A percentile compares a stretch with the other conserved stretches of the same genome.
phyloP scores from a whole-genome alignment of 495 filamentous ascomycete genomes.

The Neurospora pannonica region DNA sequence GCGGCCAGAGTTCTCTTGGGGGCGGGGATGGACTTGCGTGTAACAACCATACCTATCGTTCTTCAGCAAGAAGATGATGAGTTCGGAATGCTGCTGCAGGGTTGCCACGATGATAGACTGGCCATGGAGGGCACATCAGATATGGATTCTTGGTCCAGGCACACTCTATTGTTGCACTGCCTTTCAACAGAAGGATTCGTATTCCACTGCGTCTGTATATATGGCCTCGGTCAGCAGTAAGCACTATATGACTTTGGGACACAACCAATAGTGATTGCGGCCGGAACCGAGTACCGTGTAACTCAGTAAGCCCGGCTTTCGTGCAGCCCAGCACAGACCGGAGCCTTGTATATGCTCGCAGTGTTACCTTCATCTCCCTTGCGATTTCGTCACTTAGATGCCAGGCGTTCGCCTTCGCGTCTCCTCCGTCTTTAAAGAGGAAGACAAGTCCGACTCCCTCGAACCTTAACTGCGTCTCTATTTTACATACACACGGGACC shows the following conservation, averaged over 20 bases:
- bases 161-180: not conserved
- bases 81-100: not conserved
- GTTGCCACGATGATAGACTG: not conserved
- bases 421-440: not conserved
- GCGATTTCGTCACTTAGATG: not conserved
- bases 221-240: not conserved
- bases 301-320: too few species aligned
- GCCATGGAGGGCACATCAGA: not conserved
- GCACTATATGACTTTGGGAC: not conserved
- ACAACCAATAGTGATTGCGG: not conserved
- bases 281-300: not conserved
- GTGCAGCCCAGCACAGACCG: not conserved
- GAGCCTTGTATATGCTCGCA: not conserved
- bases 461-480: not conserved
- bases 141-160: not conserved
- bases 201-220: not conserved
- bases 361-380: not conserved
- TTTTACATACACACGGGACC: not conserved
- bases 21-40: not conserved
- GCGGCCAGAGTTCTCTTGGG: not conserved
- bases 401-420: too few species aligned
- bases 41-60: not conserved
- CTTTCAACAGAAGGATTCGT: not conserved
- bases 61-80: not conserved
- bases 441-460: not conserved